A percentile compares a stretch with the other conserved stretches of the same genome.
Conservation (phyloP, 2,329 filamentous ascomycete genomes). For the Fusarium sp. region DNA sequence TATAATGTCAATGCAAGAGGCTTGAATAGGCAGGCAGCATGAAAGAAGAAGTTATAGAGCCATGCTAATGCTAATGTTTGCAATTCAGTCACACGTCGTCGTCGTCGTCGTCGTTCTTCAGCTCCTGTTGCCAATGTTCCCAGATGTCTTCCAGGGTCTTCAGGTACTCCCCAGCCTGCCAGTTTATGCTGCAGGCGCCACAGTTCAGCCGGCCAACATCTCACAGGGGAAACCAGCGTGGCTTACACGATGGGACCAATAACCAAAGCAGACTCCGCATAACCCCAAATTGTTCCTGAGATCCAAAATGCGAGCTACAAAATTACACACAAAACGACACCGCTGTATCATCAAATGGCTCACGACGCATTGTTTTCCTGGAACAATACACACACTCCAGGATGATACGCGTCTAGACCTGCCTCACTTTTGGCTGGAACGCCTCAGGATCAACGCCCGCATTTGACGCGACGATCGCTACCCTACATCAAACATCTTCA, state of each 20-base stretch:
- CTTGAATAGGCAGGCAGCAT: background rate
- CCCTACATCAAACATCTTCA: constrained; percentile 34
- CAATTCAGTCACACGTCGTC: background rate
- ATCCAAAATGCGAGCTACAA: background rate
- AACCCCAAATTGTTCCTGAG: background rate
- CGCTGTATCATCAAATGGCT: background rate
- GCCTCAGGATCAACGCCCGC: background rate
- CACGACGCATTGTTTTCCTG: background rate
- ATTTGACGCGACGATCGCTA: constrained; percentile 1
- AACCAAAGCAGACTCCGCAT: background rate
- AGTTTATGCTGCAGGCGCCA: constrained; percentile 8
- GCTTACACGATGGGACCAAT: background rate
- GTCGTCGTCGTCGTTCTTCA: background rate
- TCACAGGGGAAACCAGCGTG: background rate
- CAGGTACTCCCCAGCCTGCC: constrained; percentile 1
- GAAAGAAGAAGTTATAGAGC: background rate
- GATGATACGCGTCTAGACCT: background rate
- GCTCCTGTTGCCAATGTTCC: background rate
- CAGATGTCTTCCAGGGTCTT: background rate
- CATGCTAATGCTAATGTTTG: background rate
- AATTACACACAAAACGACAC: background rate
- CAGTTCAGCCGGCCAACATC: background rate
- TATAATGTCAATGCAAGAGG: background rate
- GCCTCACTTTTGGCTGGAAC: background rate
- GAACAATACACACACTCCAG: background rate